Base-by-base conservation (phyloP, 1,284 basidiomycete species). In the Stereum hirsutum region DNA sequence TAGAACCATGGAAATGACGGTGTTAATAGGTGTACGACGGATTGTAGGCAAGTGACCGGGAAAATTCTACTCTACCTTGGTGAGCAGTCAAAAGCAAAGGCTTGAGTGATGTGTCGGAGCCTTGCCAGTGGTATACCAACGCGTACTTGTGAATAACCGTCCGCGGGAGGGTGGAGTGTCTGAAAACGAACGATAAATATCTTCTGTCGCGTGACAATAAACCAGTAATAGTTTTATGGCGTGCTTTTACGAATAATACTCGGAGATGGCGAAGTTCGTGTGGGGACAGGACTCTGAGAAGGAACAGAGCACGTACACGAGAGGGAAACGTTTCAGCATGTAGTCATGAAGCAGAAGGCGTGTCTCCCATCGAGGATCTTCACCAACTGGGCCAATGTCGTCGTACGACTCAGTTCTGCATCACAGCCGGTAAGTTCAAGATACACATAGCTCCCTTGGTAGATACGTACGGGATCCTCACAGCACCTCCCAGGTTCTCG, bases 81-180 rank as follows among this genome's bases (percentile, higher is more conserved):
- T 87, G 83, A 1, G 69, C 80, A n/a, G 74, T 69, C 30, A 89
- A 58, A 28, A 87, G 64, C 2, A 85, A 54, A 1, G 84, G 85
- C 56, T 85, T 81, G 47, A 84, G 62, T 5, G 60, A 57, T 1
- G 55, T 34, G 46, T 81, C 67, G 1, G 68, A 68, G 32, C 85
- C 86, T 32, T 66, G 56, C 74, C 80, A 82, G 10, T 72, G 71
- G 52, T 73, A 85, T 0, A 87, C 64, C n/a, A 87, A 57, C 0
- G 77, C 85, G 47, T 78, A 78, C 0, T 74, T 74, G 52, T 81
- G 78, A 47, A 88, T 73, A 47, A 74, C 70, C 1, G 70, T 73
- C 41, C 78, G 54, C 20, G 68, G 58, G 3, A 81, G 63, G 14
- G 63, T 63, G 15, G 70, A 50, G 51, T 82, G 76, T 1, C 77